Conservation (phyloP, 768 basidiomycete species). For the Leccinum arenicola region DNA sequence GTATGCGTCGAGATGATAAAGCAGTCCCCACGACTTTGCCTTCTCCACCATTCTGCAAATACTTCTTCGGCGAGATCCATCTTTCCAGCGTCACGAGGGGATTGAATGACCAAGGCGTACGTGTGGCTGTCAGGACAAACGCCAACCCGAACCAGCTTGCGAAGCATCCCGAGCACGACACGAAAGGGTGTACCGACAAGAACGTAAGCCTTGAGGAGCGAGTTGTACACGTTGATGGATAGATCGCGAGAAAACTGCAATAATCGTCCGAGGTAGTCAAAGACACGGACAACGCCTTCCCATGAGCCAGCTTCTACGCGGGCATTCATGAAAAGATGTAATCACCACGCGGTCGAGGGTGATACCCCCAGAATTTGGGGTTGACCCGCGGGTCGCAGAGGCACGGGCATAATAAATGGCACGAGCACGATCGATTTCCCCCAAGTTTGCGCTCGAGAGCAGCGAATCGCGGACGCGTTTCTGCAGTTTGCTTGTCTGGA, state of each 20-base stretch:
- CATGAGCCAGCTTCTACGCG: slow-evolving; percentile 81
- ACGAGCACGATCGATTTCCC: too few species aligned
- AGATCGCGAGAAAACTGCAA: slow-evolving; percentile 36
- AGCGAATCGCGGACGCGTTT: too few species aligned
- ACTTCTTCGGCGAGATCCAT: slow-evolving; percentile 66
- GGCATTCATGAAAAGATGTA: slow-evolving; percentile 71
- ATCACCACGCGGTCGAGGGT: slow-evolving; percentile 64
- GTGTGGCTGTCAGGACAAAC: slow-evolving; percentile 60
- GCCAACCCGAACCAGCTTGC: slow-evolving; percentile 45
- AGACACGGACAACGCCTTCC: slow-evolving; percentile 68
- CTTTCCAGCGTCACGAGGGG: slow-evolving; percentile 70
- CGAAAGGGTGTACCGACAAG: slow-evolving; percentile 74
- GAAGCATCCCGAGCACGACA: slow-evolving; percentile 60
- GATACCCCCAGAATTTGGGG: slow-evolving; percentile 36
- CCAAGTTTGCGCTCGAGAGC: too few species aligned
- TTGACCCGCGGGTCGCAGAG: too few species aligned
- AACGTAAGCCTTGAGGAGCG: slow-evolving; percentile 81
- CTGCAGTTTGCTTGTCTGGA: too few species aligned
- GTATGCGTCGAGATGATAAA: slow-evolving; percentile 50
- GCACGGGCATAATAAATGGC: too few species aligned
- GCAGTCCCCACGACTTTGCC: slow-evolving; percentile 32
- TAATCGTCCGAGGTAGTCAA: slow-evolving; percentile 52
- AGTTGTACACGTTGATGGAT: slow-evolving; percentile 67
- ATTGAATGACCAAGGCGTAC: slow-evolving; percentile 75
- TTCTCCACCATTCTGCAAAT: slow-evolving; percentile 63